Evolutionary conservation across 495 filamentous ascomycete genomes (phyloP), one percentile per base, ranked within the genome.

Genomic region (Aspergillus egyptiacus): DNA sequence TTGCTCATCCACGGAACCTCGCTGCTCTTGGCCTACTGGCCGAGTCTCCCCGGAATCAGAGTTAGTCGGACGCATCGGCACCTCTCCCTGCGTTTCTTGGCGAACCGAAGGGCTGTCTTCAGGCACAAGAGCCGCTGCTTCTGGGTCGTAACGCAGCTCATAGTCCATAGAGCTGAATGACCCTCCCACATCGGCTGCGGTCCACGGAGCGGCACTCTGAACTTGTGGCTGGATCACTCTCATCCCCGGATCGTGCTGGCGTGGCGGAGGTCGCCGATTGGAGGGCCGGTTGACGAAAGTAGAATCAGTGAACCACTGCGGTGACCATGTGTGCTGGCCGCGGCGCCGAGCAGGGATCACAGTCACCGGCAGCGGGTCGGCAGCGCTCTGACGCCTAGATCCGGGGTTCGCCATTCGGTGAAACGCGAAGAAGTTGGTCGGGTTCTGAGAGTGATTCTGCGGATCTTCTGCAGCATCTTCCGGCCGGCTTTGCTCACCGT

Each of bases 331-430:
- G 11, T 72, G 64, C 32, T 72, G 70, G 19, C 65, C 65, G 10
- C 81, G 71, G 4, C 77, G 76, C 35, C 81, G 80, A 2, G 85
- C 82, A 0, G 84, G 85, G 37, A 89, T 85, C 20, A 86, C 70
- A 6, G 81, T 86, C 18, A 87, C 73, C 2, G 82, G 81, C 6
- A 85, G 56, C 6, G 61, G 63, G 1, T 68, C 61, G 28, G 65
- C 54, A 5, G 54, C 34, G 33, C 51, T 54, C 27, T 65, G 61
- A 50, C 63, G 41, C 33, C 58, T 58, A 30, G 61, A 51, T 13
- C 53, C 64, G 9, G 48, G 53, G 35, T 31, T 57, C 30, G 48
- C 46, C 47, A 47, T 66, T 38, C 56, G 61, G 48, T 54, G 57
- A 45, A 63, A 54, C 22, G 57, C 51, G 46, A 74, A 71, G 45